Conservation (phyloP, 1,284 basidiomycete genomes). For the Boletus sp. region DNA sequence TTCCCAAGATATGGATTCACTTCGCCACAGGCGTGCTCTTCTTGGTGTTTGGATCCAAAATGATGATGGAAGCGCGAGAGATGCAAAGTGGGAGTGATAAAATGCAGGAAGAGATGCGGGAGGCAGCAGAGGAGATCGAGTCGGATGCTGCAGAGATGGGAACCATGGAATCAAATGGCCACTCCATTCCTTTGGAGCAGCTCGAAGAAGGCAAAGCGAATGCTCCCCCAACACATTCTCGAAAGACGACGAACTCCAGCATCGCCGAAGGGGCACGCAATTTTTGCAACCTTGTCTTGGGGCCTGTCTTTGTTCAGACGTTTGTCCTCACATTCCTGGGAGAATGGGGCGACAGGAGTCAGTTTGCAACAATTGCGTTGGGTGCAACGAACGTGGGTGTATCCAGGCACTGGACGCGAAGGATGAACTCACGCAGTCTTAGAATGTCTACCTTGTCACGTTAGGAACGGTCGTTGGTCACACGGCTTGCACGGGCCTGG, state of each 20-base stretch:
- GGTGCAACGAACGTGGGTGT: slow-evolving; percentile 87
- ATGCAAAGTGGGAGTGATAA: slow-evolving; percentile 78
- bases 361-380: slow-evolving; percentile 95
- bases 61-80: slow-evolving; percentile 74
- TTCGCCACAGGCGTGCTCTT: slow-evolving; percentile 77
- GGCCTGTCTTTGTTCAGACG: slow-evolving; percentile 93
- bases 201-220: slow-evolving; percentile 54
- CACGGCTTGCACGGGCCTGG: slow-evolving; percentile 81
- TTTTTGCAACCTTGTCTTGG: slow-evolving; percentile 78
- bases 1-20: slow-evolving; percentile 80
- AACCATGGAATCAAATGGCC: slow-evolving; percentile 31
- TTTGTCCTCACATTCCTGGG: slow-evolving; percentile 95
- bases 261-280: slow-evolving; percentile 69
- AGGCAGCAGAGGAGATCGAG: slow-evolving; percentile 87
- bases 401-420: background rate
- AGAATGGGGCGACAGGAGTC: slow-evolving; percentile 97
- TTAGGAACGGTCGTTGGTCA: slow-evolving; percentile 91
- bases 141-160: slow-evolving; percentile 54
- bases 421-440: slow-evolving; percentile 3
- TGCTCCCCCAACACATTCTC: slow-evolving; percentile 5
- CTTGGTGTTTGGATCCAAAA: slow-evolving; percentile 82
- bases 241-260: slow-evolving; percentile 8
- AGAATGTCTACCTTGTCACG: slow-evolving; percentile 76
- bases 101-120: slow-evolving; percentile 89
- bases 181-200: slow-evolving; percentile 54